These are phyloP conservation scores for Cladosporium sp. DNA, from an alignment of 2,329 filamentous ascomycete genomes.

Conservation along the genomic window DNA sequence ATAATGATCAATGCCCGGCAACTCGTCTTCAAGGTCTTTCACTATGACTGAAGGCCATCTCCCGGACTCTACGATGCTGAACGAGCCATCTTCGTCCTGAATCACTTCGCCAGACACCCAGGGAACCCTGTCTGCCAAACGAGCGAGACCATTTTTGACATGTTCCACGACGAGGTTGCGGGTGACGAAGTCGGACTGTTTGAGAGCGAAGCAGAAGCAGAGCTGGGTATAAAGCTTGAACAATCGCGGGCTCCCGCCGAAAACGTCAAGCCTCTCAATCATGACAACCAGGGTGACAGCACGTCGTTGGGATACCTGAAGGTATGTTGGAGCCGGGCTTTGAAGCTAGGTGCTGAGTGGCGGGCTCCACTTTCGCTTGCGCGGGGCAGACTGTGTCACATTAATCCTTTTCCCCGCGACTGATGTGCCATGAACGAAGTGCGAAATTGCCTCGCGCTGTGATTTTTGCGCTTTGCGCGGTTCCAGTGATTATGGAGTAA, in stretches of 20 bases:
- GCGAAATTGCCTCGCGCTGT: too few relatives aligned
- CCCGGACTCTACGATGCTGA: not conserved
- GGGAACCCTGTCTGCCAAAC: not conserved
- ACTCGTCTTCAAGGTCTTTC: not conserved
- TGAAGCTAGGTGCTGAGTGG: too few relatives aligned
- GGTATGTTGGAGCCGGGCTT: too few relatives aligned
- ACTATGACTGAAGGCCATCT: not conserved
- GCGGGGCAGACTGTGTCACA: too few relatives aligned
- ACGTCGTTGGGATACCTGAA: too few relatives aligned
- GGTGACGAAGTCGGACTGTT: not conserved
- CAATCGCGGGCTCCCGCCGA: constrained; percentile 10
- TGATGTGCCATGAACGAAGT: too few relatives aligned
- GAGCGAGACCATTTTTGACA: not conserved
- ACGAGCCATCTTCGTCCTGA: not conserved
- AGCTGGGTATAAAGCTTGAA: constrained; percentile 10
- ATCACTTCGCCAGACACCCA: not conserved
- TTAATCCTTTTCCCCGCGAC: too few relatives aligned
- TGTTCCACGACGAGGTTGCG: not conserved
- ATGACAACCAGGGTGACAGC: not conserved
- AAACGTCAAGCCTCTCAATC: constrained; percentile 1
- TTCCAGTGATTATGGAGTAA: too few relatives aligned
- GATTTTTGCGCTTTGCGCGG: too few relatives aligned
- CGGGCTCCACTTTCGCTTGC: too few relatives aligned
- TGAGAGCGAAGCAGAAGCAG: constrained; percentile 7
- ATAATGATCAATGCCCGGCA: not conserved